Evolutionary conservation across 1,139 yeast species (phyloP), one percentile per base, ranked within the genome.

Genomic region (Lodderomyces orthopsilosis): DNA sequence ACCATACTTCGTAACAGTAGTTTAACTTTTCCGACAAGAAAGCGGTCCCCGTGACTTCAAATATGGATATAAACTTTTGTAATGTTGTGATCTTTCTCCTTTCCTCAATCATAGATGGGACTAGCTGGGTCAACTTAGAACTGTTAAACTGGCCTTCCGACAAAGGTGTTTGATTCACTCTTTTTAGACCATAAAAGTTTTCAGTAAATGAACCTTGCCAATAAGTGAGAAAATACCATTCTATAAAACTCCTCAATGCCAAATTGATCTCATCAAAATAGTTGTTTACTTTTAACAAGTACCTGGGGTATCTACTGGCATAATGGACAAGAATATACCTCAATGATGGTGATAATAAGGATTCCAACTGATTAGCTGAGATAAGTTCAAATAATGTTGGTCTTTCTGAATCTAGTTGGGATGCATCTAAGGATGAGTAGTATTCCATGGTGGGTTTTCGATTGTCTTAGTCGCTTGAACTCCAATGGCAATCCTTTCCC

Each of bases 181-280:
- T 67, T 59, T 90, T 89, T 52, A 93, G 65, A 2, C 97, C 98
- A 58, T 93, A 91, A 59, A 91, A 93, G 59, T 87, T 87, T 60
- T 91, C 98, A 0, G 96, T 88, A 54, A 93, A 89, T 2, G 94
- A 80, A 0, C 95, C 82, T 55, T 87, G 91, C 89, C 95, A 87
- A 44, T 75, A 73, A 43, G 69, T 75, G 41, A 91, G 61, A 54
- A 85, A 88, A 52, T 78, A 76, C 73, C 83, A 83, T 61, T 93
- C 97, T 1, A 91, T 69, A n/a, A 76, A 51, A 0, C 87, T 81
- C 59, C 93, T 68, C 4, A 84, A 51, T 2, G 78, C 51, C 9
- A 85, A 62, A 53, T 85, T 85, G 28, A 89, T 54, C 64, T 88
- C 96, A 59, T 91, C 97, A 57, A 85, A 90, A 42, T 71, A 67